Base-by-base conservation (phyloP, 2,329 filamentous ascomycete species). In the Chaetomium globosum region DNA sequence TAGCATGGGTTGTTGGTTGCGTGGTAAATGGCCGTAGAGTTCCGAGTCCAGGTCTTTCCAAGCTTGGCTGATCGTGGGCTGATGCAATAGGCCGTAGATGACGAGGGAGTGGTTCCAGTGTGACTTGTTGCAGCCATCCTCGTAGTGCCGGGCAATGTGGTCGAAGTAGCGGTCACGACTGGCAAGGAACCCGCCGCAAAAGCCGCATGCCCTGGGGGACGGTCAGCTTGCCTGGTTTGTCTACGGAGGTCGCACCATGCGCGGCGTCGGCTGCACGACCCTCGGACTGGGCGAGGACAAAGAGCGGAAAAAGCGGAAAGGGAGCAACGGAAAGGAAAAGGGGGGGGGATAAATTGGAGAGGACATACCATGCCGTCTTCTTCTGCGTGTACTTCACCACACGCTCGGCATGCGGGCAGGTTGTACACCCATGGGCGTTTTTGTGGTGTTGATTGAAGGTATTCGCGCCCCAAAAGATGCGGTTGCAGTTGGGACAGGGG, bases 21-120 rank as follows among this genome's bases (percentile, higher is more conserved):
- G 74, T 64, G 84, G 77, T n/a, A 81, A 73, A 19, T 77, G 76
- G 55, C 80, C 75, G 63, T 77, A 78, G 36, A 74, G 82, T 66
- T 77, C 77, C 43, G 76, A 76, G 57, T 86, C 79, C 36, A 88
- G 75, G 0, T 80, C 79, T 67, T 87, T 85, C 87, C 87, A 89
- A 4, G 85, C 84, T 59, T 83, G 81, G 68, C 83, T 82, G 52
- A 89, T 83, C 39, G 83, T 80, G 1, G 86, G 83, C 72, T 90
- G 87, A 71, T 89, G 87, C n/a, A 90, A 78, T 12, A 89, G 78
- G 6, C 86, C 87, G 69, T 89, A 87, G 57, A 90, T 83, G 65
- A 89, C 87, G 54, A 87, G 86, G 2, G 86, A 88, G 72, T 89
- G 87, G 78, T 87, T 85, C 87, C 87, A 90, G 70, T 89, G 87